Conservation (phyloP, 345 rosid genomes). For the Acer campestre region DNA sequence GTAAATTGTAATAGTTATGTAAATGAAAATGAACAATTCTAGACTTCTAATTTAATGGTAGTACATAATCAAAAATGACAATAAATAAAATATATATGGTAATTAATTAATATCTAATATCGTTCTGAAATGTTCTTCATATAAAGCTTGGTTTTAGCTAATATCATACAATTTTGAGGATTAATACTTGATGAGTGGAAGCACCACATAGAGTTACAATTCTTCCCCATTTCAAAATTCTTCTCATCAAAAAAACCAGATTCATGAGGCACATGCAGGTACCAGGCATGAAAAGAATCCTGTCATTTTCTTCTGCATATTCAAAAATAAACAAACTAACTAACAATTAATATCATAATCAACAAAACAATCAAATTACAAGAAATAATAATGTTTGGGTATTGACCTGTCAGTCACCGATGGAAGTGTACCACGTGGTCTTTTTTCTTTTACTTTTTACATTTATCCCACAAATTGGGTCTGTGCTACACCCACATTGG, state of each 20-base stretch:
- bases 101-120: neutral
- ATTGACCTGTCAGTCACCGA: too few relatives aligned
- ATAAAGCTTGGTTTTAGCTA: neutral
- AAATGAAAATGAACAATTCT: too few relatives aligned
- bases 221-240: neutral
- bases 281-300: slow-evolving; percentile 76
- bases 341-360: neutral
- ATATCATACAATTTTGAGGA: neutral
- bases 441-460: too few relatives aligned
- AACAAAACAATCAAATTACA: neutral
- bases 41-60: too few relatives aligned
- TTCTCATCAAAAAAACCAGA: neutral
- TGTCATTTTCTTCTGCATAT: slow-evolving; percentile 63
- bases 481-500: too few relatives aligned
- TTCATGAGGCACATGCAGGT: slow-evolving; percentile 62
- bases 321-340: neutral
- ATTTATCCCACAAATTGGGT: too few relatives aligned
- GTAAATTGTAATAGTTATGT: too few relatives aligned
- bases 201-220: too few relatives aligned
- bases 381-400: too few relatives aligned
- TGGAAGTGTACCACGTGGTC: too few relatives aligned
- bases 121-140: neutral
- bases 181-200: neutral
- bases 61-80: too few relatives aligned
- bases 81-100: too few relatives aligned